Evolutionary conservation across 1,284 basidiomycete genomes (phyloP).

Genomic region (Baeospora myosura): DNA sequence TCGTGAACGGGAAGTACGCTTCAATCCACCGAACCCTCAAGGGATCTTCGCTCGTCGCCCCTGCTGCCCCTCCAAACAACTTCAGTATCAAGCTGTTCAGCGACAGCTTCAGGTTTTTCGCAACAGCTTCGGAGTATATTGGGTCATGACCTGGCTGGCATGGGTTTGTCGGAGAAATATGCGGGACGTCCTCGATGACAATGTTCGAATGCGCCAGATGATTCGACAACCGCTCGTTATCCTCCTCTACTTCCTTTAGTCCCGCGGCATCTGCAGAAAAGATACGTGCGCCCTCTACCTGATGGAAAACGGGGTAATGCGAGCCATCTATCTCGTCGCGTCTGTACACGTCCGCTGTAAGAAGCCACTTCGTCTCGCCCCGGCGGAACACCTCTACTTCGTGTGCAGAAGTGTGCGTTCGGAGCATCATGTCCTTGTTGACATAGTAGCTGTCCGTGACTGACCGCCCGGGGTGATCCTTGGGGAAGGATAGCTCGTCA

Average conservation of each 20-base stretch:
- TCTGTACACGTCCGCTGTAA: slow-evolving; percentile 97
- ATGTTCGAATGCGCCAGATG: slow-evolving; percentile 67
- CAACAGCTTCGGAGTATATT: slow-evolving; percentile 62
- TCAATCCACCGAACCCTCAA: slow-evolving; percentile 94
- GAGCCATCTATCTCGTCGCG: slow-evolving; percentile 97
- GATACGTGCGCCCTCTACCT: slow-evolving; percentile 92
- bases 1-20: slow-evolving; percentile 96
- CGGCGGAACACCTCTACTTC: slow-evolving; percentile 87
- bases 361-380: slow-evolving; percentile 78
- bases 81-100: slow-evolving; percentile 84
- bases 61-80: slow-evolving; percentile 64
- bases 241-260: slow-evolving; percentile 54
- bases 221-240: slow-evolving; percentile 56
- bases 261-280: slow-evolving; percentile 50
- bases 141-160: slow-evolving; percentile 75
- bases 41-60: slow-evolving; percentile 51
- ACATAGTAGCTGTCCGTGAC: slow-evolving; percentile 95
- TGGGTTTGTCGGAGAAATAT: slow-evolving; percentile 71
- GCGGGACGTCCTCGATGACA: slow-evolving; percentile 80
- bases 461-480: slow-evolving; percentile 89
- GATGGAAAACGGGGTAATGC: slow-evolving; percentile 98
- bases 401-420: slow-evolving; percentile 96
- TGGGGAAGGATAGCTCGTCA: slow-evolving; percentile 91
- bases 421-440: slow-evolving; percentile 84
- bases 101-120: slow-evolving; percentile 84